Conservation (phyloP, 2,329 filamentous ascomycete species). For the Fusarium nygamai region DNA sequence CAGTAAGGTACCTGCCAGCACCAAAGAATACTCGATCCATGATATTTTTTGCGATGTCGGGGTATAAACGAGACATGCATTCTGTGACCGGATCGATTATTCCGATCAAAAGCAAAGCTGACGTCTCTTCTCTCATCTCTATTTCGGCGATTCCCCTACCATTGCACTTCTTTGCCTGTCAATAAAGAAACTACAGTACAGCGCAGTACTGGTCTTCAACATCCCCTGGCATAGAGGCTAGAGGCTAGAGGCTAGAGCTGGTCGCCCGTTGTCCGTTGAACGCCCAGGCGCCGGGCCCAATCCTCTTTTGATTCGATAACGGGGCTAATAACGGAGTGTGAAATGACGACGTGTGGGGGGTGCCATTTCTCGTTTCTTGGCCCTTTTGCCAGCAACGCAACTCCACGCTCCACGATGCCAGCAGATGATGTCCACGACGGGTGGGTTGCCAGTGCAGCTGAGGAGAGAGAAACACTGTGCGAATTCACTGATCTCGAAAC, state of each 20-base stretch:
- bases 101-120: constrained; percentile 1
- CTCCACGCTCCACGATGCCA: constrained; percentile 29
- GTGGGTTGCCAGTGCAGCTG: constrained; percentile 44
- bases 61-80: constrained; percentile 17
- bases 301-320: constrained; percentile 43
- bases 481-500: constrained; percentile 17
- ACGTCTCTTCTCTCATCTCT: background rate
- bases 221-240: constrained; percentile 8
- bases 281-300: constrained; percentile 31
- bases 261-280: constrained; percentile 38
- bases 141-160: background rate
- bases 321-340: constrained; percentile 42
- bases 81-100: constrained; percentile 8
- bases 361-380: constrained; percentile 35
- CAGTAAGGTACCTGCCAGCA: constrained; percentile 13
- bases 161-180: background rate
- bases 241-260: constrained; percentile 16
- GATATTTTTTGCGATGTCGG: background rate
- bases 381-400: constrained; percentile 33
- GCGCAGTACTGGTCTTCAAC: background rate
- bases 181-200: background rate
- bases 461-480: constrained; percentile 36
- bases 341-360: constrained; percentile 46
- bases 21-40: background rate
- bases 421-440: constrained; percentile 8